A percentile compares a stretch with the other conserved stretches of the same genome.
Evolutionary conservation across 768 basidiomycete species (phyloP).

Genomic region (Amanita subjunquillea): DNA sequence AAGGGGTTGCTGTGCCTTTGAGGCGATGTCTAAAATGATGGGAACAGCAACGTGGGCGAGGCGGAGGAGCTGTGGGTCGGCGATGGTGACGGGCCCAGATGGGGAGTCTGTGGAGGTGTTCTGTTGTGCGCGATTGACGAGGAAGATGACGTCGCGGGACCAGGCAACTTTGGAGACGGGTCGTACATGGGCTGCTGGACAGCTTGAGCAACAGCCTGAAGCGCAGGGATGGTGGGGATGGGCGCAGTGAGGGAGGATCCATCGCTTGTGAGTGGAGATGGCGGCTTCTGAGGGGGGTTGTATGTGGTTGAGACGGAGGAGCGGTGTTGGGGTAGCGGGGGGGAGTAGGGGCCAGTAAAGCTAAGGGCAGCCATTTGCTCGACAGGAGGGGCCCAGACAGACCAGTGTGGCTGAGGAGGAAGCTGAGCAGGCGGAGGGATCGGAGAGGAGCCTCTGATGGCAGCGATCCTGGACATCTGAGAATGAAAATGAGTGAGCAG

Average conservation of each 20-base stretch:
- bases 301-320: constrained; percentile 33
- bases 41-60: constrained; percentile 59
- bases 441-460: constrained; percentile 8
- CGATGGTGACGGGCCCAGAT: constrained; percentile 42
- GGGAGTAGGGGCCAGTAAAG: constrained; percentile 13
- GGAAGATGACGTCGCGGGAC: constrained; percentile 74
- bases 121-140: constrained; percentile 53
- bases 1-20: constrained; percentile 16
- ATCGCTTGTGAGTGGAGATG: constrained; percentile 16
- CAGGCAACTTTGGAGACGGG: constrained; percentile 57
- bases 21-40: constrained; percentile 48
- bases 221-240: constrained; percentile 53
- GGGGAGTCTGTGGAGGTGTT: constrained; percentile 29
- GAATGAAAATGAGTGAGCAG: constrained; percentile 20
- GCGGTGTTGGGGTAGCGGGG: constrained; percentile 16
- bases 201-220: constrained; percentile 38
- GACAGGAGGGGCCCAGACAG: constrained; percentile 9
- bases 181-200: constrained; percentile 47
- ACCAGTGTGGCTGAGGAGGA: constrained; percentile 10
- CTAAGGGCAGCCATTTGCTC: constrained; percentile 16
- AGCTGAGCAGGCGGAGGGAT: neutral
- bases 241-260: constrained; percentile 52
- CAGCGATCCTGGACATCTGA: constrained; percentile 37
- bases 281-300: constrained; percentile 36
- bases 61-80: constrained; percentile 47